phyloP scores from a whole-genome alignment of 164 flowering plant species.

The Umbilicus rupestris region DNA sequence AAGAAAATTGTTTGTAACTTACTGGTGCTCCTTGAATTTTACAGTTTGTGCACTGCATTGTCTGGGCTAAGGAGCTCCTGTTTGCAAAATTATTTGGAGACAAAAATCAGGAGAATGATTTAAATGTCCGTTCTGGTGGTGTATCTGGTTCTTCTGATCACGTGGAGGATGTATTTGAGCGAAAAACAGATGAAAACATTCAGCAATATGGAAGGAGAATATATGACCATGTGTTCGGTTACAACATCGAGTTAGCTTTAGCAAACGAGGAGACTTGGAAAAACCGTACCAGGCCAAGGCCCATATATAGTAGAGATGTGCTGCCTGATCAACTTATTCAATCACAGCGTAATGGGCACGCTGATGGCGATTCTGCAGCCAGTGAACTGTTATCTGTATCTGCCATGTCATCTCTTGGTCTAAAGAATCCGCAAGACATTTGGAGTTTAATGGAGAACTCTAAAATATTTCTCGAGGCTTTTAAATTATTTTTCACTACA shows the following conservation, averaged over 20 bases:
- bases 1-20: slow-evolving; percentile 2
- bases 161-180: slow-evolving; percentile 71
- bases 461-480: slow-evolving; percentile 67
- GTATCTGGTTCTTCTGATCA: slow-evolving; percentile 52
- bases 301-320: slow-evolving; percentile 59
- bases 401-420: slow-evolving; percentile 72
- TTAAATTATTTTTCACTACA: slow-evolving; percentile 59
- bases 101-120: slow-evolving; percentile 86
- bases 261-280: slow-evolving; percentile 95
- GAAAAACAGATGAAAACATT: slow-evolving; percentile 53
- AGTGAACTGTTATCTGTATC: slow-evolving; percentile 43
- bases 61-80: slow-evolving; percentile 98
- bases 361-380: slow-evolving; percentile 21
- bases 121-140: slow-evolving; percentile 75
- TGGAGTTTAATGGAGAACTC: slow-evolving; percentile 86
- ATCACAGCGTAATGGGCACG: slow-evolving; percentile 45
- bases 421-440: slow-evolving; percentile 87
- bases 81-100: slow-evolving; percentile 93
- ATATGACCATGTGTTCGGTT: slow-evolving; percentile 95
- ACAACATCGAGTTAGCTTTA: slow-evolving; percentile 83
- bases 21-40: slow-evolving; percentile 13
- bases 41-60: slow-evolving; percentile 99
- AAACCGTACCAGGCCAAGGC: slow-evolving; percentile 73
- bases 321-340: slow-evolving; percentile 26
- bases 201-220: slow-evolving; percentile 77